These are phyloP conservation scores for Yarrowia keelungensis DNA, from an alignment of 805 yeast genomes.

Conservation along the genomic window DNA sequence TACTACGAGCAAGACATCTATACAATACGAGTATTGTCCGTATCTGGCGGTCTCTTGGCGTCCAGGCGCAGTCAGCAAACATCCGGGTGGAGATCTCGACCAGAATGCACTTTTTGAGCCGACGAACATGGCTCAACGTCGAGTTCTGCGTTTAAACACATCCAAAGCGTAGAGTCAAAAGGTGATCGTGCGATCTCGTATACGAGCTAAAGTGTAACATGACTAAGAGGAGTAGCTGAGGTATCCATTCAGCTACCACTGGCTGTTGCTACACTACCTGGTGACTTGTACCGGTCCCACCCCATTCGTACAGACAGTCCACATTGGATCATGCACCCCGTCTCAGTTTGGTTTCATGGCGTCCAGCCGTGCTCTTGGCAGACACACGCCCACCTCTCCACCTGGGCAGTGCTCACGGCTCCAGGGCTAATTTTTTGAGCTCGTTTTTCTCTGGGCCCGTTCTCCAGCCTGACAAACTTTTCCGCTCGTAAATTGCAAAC, in stretches of 20 bases:
- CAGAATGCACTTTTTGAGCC: not conserved
- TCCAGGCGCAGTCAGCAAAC: too few relatives aligned
- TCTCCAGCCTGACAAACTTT: too few relatives aligned
- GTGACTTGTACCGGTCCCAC: too few relatives aligned
- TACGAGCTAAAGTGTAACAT: not conserved
- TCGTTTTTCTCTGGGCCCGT: not conserved
- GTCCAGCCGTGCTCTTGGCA: slow-evolving; percentile 6
- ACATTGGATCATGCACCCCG: not conserved
- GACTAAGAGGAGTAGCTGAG: too few relatives aligned
- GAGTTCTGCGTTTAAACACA: not conserved
- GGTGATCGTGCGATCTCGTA: slow-evolving; percentile 11
- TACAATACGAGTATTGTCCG: too few relatives aligned
- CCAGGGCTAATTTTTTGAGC: not conserved
- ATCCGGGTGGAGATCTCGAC: too few relatives aligned
- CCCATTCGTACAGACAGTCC: too few relatives aligned
- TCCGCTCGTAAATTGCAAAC: too few relatives aligned
- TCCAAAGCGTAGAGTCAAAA: not conserved
- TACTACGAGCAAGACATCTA: too few relatives aligned
- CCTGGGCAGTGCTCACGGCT: slow-evolving; percentile 24
- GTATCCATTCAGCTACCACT: too few relatives aligned
- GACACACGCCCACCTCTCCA: not conserved
- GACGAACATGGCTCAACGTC: slow-evolving; percentile 11
- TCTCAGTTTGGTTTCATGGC: slow-evolving; percentile 10
- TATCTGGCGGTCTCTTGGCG: too few relatives aligned
- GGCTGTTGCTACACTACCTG: too few relatives aligned